Evolutionary conservation across 805 yeast genomes (phyloP).

Genomic region (Debaryomyces tyrocola): DNA sequence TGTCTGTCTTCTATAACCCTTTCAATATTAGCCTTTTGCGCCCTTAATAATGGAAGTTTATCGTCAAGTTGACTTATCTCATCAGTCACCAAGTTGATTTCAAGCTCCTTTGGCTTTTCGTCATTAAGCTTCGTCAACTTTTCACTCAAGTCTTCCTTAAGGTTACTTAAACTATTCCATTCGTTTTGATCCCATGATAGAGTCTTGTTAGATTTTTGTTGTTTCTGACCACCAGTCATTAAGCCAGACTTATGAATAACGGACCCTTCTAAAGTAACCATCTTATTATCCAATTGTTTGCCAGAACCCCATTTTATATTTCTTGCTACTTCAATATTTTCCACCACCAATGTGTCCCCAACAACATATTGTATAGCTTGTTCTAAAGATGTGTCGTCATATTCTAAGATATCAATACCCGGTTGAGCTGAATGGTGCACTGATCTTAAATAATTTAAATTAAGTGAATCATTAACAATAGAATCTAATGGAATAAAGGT

Average conservation of each 20-base stretch:
- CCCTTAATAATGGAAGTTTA: constrained; percentile 44
- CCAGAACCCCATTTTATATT: constrained; percentile 65
- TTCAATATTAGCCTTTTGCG: constrained; percentile 42
- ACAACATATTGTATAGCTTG: constrained; percentile 79
- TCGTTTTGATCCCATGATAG: constrained; percentile 74
- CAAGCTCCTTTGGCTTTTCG: constrained; percentile 52
- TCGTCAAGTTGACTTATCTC: constrained; percentile 42
- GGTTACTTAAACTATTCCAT: constrained; percentile 49
- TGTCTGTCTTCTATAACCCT: constrained; percentile 46
- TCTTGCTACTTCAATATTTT: constrained; percentile 66
- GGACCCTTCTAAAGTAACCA: constrained; percentile 83
- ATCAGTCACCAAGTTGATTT: constrained; percentile 56
- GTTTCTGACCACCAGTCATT: constrained; percentile 85
- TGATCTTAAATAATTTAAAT: constrained; percentile 55
- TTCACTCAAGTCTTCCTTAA: constrained; percentile 51
- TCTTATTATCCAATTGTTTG: constrained; percentile 50
- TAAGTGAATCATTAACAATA: constrained; percentile 52
- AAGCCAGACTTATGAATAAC: constrained; percentile 81
- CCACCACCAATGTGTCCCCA: constrained; percentile 78
- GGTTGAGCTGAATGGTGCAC: constrained; percentile 59
- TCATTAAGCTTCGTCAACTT: constrained; percentile 51
- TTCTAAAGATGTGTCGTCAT: constrained; percentile 61
- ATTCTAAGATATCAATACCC: constrained; percentile 71
- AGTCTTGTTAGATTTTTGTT: constrained; percentile 36
- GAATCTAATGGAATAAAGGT: constrained; percentile 88